These are phyloP conservation scores for Amylostereum areolatum DNA, from an alignment of 1,284 basidiomycete species.

Conservation along the genomic window DNA sequence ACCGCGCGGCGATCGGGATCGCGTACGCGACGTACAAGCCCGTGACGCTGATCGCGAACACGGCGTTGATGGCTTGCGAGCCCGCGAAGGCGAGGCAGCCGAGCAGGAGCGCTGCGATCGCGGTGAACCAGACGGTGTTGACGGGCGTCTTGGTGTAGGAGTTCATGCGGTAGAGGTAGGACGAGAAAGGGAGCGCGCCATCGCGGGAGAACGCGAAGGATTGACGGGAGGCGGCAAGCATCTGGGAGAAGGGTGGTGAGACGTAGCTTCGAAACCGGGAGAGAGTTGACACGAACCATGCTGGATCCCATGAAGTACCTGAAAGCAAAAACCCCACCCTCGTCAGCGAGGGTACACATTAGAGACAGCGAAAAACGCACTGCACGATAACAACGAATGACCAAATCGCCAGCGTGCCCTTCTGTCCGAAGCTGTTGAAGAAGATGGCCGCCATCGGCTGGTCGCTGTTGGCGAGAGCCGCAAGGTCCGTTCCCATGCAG, in stretches of 20 bases:
- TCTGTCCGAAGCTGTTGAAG: slow-evolving; percentile 60
- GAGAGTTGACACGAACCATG: slow-evolving; percentile 38
- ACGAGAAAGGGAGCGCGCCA: slow-evolving; percentile 68
- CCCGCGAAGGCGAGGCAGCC: slow-evolving; percentile 65
- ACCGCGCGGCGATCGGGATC: slow-evolving; percentile 37
- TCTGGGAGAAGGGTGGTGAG: slow-evolving; percentile 20
- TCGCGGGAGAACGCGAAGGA: slow-evolving; percentile 63
- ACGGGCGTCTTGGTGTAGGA: slow-evolving; percentile 56
- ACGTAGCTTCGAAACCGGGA: neutral
- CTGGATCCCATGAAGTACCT: slow-evolving; percentile 75
- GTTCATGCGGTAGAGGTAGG: slow-evolving; percentile 64
- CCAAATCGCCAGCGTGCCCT: slow-evolving; percentile 59
- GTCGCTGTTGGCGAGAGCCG: slow-evolving; percentile 48
- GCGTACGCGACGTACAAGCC: slow-evolving; percentile 58
- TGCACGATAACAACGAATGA: slow-evolving; percentile 61
- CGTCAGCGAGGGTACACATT: neutral
- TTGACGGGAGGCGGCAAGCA: slow-evolving; percentile 48
- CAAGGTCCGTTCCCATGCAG: slow-evolving; percentile 59
- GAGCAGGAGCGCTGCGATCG: slow-evolving; percentile 36
- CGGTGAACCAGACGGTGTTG: slow-evolving; percentile 61
- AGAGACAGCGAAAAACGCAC: slow-evolving; percentile 28
- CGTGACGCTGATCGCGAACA: slow-evolving; percentile 58
- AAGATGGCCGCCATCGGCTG: slow-evolving; percentile 77
- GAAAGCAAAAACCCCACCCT: too few relatives aligned
- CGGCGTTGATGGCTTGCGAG: slow-evolving; percentile 53